phyloP scores from a whole-genome alignment of 768 basidiomycete species.

The Nidularia sp. region DNA sequence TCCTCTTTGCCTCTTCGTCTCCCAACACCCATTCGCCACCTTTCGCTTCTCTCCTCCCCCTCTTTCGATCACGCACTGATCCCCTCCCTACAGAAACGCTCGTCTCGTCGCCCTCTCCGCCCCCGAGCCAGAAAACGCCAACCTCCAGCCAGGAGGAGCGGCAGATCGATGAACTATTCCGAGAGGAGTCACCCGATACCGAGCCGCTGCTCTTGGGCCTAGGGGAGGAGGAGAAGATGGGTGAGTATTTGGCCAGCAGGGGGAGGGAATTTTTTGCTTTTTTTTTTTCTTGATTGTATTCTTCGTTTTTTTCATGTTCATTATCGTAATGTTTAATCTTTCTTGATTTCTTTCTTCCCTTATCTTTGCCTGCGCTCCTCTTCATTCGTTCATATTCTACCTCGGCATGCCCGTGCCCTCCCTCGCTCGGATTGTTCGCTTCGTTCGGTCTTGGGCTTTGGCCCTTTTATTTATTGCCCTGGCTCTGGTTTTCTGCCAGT shows the following conservation, averaged over 20 bases:
- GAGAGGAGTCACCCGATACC: slow-evolving; percentile 44
- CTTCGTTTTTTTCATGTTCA: no score
- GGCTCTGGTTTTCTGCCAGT: no score
- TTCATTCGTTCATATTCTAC: no score
- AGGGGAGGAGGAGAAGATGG: slow-evolving; percentile 44
- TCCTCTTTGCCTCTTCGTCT: no score
- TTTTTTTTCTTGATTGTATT: no score
- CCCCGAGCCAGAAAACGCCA: slow-evolving; percentile 22
- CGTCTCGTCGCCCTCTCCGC: slow-evolving; percentile 37
- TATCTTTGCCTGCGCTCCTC: neutral
- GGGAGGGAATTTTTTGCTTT: no score
- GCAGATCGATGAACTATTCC: slow-evolving; percentile 49
- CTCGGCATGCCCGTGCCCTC: no score
- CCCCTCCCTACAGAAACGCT: slow-evolving; percentile 25
- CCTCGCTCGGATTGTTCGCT: no score
- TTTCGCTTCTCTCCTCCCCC: no score
- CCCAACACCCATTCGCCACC: no score
- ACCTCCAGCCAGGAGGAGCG: slow-evolving; percentile 38
- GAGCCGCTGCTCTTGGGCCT: slow-evolving; percentile 33
- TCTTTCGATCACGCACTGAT: neutral
- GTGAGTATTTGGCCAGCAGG: slow-evolving; percentile 20
- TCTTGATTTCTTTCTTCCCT: neutral
- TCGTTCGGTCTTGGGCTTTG: no score
- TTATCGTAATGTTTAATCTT: neutral
- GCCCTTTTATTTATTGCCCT: no score